Percentiles rank a stretch among this genome's conserved stretches.
Evolutionary conservation across 2,329 filamentous ascomycete species (phyloP).

Genomic region (Epichloe bromicola): DNA sequence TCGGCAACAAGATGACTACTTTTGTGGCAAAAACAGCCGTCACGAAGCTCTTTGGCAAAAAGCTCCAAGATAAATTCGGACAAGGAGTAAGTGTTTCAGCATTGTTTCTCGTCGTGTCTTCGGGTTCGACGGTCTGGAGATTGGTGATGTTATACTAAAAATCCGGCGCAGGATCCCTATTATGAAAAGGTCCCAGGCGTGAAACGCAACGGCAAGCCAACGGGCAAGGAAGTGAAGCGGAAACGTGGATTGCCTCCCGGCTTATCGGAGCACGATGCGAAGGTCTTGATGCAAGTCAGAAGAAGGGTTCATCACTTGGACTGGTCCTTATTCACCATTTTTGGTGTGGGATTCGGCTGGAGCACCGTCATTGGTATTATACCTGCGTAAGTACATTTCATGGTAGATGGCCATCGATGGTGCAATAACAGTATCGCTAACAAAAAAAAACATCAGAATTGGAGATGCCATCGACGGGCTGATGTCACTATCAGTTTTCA

Average conservation of each 20-base stretch:
- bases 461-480: constrained; percentile 65
- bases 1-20: constrained; percentile 32
- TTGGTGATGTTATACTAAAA: constrained; percentile 15
- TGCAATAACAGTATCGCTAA: not conserved
- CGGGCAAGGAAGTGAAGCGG: constrained; percentile 64
- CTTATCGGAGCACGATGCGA: constrained; percentile 68
- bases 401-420: not conserved
- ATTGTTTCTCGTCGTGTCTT: not conserved
- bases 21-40: constrained; percentile 40
- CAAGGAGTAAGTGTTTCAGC: constrained; percentile 29
- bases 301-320: constrained; percentile 76
- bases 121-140: not conserved
- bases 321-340: constrained; percentile 67
- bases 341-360: constrained; percentile 81
- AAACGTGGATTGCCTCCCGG: constrained; percentile 76
- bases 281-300: constrained; percentile 76
- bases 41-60: constrained; percentile 45
- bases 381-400: constrained; percentile 51
- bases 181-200: constrained; percentile 73
- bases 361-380: constrained; percentile 72
- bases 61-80: constrained; percentile 43
- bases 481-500: constrained; percentile 63
- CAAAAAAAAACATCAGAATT: constrained; percentile 32
- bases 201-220: constrained; percentile 49
- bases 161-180: constrained; percentile 61